phyloP scores from a whole-genome alignment of 2,329 filamentous ascomycete genomes.

The Gnomoniopsis sp. region DNA sequence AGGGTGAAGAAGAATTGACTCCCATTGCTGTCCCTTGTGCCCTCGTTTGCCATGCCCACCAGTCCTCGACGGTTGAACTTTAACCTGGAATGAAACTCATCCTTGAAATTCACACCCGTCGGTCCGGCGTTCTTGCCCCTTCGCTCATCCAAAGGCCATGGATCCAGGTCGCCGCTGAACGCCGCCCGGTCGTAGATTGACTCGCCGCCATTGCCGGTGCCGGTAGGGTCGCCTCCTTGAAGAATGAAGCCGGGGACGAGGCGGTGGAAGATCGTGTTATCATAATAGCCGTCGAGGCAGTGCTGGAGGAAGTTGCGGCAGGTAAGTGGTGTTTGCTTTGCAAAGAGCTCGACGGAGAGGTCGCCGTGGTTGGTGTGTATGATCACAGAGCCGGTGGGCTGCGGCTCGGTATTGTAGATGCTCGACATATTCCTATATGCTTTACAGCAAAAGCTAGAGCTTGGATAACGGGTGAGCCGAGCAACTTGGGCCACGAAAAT shows the following conservation, averaged over 20 bases:
- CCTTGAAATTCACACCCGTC: slow-evolving; percentile 61
- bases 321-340: slow-evolving; percentile 86
- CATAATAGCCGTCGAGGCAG: slow-evolving; percentile 93
- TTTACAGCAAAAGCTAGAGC: not conserved
- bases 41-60: slow-evolving; percentile 93
- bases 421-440: slow-evolving; percentile 63
- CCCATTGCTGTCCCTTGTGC: slow-evolving; percentile 74
- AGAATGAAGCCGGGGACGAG: slow-evolving; percentile 88
- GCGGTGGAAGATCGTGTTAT: slow-evolving; percentile 89
- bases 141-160: slow-evolving; percentile 65
- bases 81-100: slow-evolving; percentile 88
- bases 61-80: slow-evolving; percentile 91
- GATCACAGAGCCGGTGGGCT: slow-evolving; percentile 87
- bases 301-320: slow-evolving; percentile 95
- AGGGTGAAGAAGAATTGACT: slow-evolving; percentile 98
- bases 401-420: slow-evolving; percentile 91
- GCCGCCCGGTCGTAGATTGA: slow-evolving; percentile 87
- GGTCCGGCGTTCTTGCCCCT: slow-evolving; percentile 58
- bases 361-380: slow-evolving; percentile 89
- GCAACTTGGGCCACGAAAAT: not conserved
- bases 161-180: slow-evolving; percentile 68
- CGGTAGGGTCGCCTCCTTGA: slow-evolving; percentile 92
- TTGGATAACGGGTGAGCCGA: not conserved
- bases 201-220: slow-evolving; percentile 86
- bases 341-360: slow-evolving; percentile 88